Percentiles rank a stretch among this genome's conserved stretches.
Evolutionary conservation across 2,329 filamentous ascomycete genomes (phyloP).

Genomic region (Ilyonectria destructans): DNA sequence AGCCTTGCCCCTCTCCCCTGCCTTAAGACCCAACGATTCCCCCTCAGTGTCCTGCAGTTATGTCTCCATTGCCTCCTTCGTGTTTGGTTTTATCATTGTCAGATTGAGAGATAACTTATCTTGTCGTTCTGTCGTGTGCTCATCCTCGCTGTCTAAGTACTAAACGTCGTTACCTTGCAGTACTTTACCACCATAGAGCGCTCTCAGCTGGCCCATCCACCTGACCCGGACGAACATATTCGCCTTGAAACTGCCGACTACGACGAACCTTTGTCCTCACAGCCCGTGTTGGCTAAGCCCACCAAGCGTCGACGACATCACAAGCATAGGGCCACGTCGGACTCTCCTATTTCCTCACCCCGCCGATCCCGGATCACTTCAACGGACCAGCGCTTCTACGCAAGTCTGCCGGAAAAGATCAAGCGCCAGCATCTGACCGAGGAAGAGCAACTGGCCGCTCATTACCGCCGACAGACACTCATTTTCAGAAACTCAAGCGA

Average conservation of each 20-base stretch:
- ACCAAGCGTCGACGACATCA: constrained; percentile 37
- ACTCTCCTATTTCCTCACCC: constrained; percentile 32
- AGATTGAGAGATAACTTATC: constrained; percentile 21
- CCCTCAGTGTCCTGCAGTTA: constrained; percentile 34
- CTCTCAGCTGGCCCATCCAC: constrained; percentile 73
- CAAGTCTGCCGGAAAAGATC: constrained; percentile 81
- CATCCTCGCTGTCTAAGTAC: constrained; percentile 26
- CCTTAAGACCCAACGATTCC: constrained; percentile 47
- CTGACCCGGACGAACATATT: constrained; percentile 39
- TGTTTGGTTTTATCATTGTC: constrained; percentile 26
- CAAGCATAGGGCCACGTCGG: constrained; percentile 40
- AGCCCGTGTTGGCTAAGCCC: constrained; percentile 34
- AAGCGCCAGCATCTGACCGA: constrained; percentile 79
- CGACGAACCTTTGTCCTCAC: constrained; percentile 35
- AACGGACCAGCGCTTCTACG: constrained; percentile 78
- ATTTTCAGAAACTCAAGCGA: constrained; percentile 53
- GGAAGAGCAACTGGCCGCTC: constrained; percentile 78
- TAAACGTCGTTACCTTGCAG: constrained; percentile 57
- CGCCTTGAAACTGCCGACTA: constrained; percentile 40
- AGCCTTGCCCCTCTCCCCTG: constrained; percentile 44
- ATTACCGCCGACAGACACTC: constrained; percentile 56
- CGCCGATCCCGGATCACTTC: constrained; percentile 59
- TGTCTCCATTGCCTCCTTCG: constrained; percentile 22
- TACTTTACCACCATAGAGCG: constrained; percentile 84
- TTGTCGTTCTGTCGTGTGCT: constrained; percentile 19